These are phyloP conservation scores for Sporodiniella umbellata DNA, from an alignment of 371 early-diverging fungal genomes.

Conservation along the genomic window DNA sequence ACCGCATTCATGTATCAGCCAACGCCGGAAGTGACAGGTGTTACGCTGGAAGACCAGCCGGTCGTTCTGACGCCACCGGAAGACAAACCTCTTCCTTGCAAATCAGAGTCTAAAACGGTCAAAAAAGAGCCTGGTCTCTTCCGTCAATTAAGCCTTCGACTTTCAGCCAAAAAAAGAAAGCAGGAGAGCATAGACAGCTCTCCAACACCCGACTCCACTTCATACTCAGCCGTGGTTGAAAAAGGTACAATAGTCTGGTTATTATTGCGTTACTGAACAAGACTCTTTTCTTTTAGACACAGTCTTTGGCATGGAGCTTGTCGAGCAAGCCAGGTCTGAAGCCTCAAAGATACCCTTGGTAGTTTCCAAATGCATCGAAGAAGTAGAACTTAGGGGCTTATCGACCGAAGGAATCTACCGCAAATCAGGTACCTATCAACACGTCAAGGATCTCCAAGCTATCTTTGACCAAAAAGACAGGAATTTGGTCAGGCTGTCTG, in stretches of 20 bases:
- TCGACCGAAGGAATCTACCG: constrained; percentile 74
- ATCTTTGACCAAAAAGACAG: constrained; percentile 32
- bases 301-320: constrained; percentile 18
- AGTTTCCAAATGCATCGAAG: constrained; percentile 11
- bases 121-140: constrained; percentile 18
- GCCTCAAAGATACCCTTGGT: constrained; percentile 10
- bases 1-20: constrained; percentile 15
- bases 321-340: constrained; percentile 16
- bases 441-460: constrained; percentile 59
- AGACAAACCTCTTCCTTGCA: neutral
- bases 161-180: constrained; percentile 12
- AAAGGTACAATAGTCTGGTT: neutral
- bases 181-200: neutral
- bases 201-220: constrained; percentile 5
- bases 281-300: neutral
- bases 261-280: neutral
- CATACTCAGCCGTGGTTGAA: constrained; percentile 20
- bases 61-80: too few species aligned
- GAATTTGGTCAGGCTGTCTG: constrained; percentile 34
- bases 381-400: constrained; percentile 18
- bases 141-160: constrained; percentile 16
- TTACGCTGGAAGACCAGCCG: constrained; percentile 20
- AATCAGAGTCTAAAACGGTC: neutral
- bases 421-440: constrained; percentile 77
- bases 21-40: constrained; percentile 6